Evolutionary conservation across 495 filamentous ascomycete genomes (phyloP).

Genomic region (Hyaloscypha finlandica): DNA sequence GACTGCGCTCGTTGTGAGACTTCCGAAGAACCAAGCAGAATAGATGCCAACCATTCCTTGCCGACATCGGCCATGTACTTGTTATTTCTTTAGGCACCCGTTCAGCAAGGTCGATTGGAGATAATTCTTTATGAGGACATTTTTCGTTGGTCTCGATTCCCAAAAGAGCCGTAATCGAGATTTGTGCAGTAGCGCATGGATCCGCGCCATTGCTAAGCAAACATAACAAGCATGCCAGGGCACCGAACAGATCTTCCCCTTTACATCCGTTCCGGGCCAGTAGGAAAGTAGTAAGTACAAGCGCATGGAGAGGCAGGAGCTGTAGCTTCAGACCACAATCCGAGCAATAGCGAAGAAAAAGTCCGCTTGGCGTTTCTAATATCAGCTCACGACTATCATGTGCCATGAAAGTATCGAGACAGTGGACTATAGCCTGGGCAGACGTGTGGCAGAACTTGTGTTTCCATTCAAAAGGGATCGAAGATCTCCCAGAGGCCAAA

Average conservation of each 20-base stretch:
- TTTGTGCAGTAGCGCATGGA: constrained; percentile 21
- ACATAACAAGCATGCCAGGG: constrained; percentile 42
- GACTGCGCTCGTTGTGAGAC: background rate
- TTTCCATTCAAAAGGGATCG: constrained; percentile 41
- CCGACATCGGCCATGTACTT: constrained; percentile 17
- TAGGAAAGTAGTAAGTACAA: constrained; percentile 39
- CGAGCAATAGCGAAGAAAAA: constrained; percentile 39
- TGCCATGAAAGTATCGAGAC: constrained; percentile 33
- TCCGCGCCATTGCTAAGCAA: constrained; percentile 35
- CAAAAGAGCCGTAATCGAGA: constrained; percentile 25
- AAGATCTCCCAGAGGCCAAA: constrained; percentile 4
- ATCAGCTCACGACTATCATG: constrained; percentile 27
- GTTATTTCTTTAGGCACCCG: constrained; percentile 17
- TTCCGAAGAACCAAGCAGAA: constrained; percentile 16
- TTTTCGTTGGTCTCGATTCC: background rate
- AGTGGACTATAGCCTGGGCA: constrained; percentile 41
- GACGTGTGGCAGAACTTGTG: constrained; percentile 48
- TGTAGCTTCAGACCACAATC: constrained; percentile 38
- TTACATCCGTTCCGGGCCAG: constrained; percentile 37
- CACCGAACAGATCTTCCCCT: constrained; percentile 43
- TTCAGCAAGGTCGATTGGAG: constrained; percentile 16
- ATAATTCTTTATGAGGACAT: constrained; percentile 15
- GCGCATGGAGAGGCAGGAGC: constrained; percentile 39
- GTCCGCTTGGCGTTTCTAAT: constrained; percentile 36
- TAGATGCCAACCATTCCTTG: constrained; percentile 20